Evolutionary conservation across 1,139 yeast species (phyloP), one percentile per base, ranked within the genome.

Genomic region (Hyphopichia khmerensis): DNA sequence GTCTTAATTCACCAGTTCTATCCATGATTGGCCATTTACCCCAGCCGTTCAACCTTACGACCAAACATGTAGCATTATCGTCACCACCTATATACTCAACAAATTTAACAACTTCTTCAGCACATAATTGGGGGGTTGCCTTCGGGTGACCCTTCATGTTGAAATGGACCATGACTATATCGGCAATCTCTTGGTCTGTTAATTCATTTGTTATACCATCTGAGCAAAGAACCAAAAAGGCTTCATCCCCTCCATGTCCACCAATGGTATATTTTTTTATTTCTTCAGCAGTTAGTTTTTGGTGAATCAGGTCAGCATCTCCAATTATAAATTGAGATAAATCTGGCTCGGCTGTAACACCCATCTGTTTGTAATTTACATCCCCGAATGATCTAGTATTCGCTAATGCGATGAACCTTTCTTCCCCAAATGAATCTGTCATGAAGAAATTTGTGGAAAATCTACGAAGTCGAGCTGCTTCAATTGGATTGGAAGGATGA

Each of bases 301-400:
- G 48, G 40, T 31, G 72, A 45, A 67, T 72, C 2, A 67, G 58
- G 2, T 53, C 51, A n/a, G 55, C 46, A 47, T 73, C 83, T 0
- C 93, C 93, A 39, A 87, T 67, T 13, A 83, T 59, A 50, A 75
- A 80, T 46, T 87, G 87, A 15, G 77, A 67, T 38, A 93, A 71
- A 48, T 93, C 97, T 0, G 99, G 99, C 64, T 93, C 99, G 2
- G 97, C 90, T 1, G 90, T 76, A 3, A 93, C 83, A 0, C 99
- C 99, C 60, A 82, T 79, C 29, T 84, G 75, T 60, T 93, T 93
- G 44, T 82, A 96, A 31, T 75, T 70, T 16, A 84, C 59, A 62
- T 93, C 99, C 31, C 99, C 99, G 72, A 93, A 93, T 2, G 97
- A 77, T 48, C 99, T 74, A 1, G 99, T 93, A 58, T 93, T 93